Percentiles rank a stretch among this genome's conserved stretches.
phyloP scores from a whole-genome alignment of 257 asterid species.

The Petunia axillaris region DNA sequence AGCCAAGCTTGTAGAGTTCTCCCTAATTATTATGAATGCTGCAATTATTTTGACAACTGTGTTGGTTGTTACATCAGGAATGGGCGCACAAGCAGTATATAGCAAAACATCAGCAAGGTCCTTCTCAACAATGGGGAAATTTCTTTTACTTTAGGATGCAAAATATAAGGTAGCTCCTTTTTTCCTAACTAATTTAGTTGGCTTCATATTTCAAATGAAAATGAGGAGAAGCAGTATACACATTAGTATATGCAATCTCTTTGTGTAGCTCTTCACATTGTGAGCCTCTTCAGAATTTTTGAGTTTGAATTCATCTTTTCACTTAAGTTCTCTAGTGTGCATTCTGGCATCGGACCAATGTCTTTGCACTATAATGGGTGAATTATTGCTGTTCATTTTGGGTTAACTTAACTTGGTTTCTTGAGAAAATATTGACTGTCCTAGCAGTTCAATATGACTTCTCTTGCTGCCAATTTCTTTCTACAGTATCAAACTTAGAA shows the following conservation, averaged over 20 bases:
- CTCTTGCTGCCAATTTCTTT: background rate
- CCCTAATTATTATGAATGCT: background rate
- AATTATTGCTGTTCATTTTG: background rate
- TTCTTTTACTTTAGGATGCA: conserved; percentile 94
- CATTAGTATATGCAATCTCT: background rate
- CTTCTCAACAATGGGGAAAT: conserved; percentile 99
- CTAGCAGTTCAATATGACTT: background rate
- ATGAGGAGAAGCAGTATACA: background rate
- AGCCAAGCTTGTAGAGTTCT: background rate
- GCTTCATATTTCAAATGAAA: background rate
- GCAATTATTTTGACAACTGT: background rate
- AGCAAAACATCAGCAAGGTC: conserved; percentile 95
- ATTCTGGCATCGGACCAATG: conserved; percentile 3
- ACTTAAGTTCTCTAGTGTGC: background rate
- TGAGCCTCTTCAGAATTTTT: background rate
- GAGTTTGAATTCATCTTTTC: background rate
- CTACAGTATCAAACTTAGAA: background rate
- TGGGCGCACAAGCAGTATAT: conserved; percentile 95
- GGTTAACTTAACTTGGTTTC: background rate
- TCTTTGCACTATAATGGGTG: background rate
- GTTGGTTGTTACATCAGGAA: conserved; percentile 44
- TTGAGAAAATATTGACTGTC: background rate
- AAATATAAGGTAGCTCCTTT: conserved; percentile 69
- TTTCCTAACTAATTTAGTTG: background rate
- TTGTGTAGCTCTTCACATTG: background rate